A percentile compares a stretch with the other conserved stretches of the same genome.
Evolutionary conservation across 2,329 filamentous ascomycete genomes (phyloP).

Genomic region (Cyclaneusma minus): DNA sequence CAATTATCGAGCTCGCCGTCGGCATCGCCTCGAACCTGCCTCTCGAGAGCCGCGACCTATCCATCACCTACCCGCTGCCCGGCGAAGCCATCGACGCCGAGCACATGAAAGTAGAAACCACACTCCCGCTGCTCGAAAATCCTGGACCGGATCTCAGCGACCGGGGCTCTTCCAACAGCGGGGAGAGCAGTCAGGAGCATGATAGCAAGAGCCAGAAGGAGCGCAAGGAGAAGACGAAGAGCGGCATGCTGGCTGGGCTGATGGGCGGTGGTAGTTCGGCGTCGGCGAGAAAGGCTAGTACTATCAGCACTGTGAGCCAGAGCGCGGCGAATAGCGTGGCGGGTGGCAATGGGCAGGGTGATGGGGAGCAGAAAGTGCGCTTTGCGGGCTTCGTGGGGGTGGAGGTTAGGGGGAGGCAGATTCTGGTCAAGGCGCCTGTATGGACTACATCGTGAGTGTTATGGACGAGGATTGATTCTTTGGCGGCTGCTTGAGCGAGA

Average conservation of each 20-base stretch:
- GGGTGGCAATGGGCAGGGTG: conserved; percentile 11
- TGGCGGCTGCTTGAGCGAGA: neutral
- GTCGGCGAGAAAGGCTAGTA: conserved; percentile 18
- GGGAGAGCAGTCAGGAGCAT: conserved; percentile 16
- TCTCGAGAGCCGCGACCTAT: conserved; percentile 79
- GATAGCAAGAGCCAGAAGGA: conserved; percentile 11
- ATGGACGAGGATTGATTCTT: neutral
- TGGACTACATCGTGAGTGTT: too few relatives aligned
- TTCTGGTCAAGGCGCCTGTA: conserved; percentile 61
- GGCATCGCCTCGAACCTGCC: conserved; percentile 77
- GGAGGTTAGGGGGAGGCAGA: conserved; percentile 61
- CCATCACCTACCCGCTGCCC: conserved; percentile 71
- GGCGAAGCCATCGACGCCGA: conserved; percentile 53
- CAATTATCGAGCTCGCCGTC: conserved; percentile 85
- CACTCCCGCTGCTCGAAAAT: conserved; percentile 43
- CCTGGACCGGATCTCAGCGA: conserved; percentile 11
- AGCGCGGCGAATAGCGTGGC: conserved; percentile 5
- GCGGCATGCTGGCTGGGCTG: conserved; percentile 22
- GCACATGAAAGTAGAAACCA: conserved; percentile 71
- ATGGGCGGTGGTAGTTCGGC: conserved; percentile 9
- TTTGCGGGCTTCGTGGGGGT: conserved; percentile 63
- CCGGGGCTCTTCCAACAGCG: conserved; percentile 17
- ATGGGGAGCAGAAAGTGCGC: conserved; percentile 37
- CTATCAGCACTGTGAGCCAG: neutral
- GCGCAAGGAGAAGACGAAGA: conserved; percentile 16